phyloP scores from a whole-genome alignment of 2,329 filamentous ascomycete genomes.

The Juglanconis sp. region DNA sequence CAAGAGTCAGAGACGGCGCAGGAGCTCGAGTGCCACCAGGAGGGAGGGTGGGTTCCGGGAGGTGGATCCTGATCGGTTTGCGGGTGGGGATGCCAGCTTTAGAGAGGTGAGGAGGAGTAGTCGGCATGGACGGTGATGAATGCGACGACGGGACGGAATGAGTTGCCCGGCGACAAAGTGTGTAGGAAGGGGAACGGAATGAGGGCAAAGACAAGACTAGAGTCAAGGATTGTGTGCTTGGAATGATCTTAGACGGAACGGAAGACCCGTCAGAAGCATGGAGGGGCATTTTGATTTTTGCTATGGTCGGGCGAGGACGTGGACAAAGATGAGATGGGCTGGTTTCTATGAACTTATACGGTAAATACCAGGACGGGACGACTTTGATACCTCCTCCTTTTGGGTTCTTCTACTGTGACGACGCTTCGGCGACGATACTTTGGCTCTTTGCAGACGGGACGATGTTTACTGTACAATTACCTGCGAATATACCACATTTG shows the following conservation, averaged over 20 bases:
- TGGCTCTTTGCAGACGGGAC: not conserved
- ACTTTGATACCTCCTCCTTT: slow-evolving; percentile 10
- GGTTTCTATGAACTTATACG: not conserved
- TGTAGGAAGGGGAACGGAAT: not conserved
- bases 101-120: slow-evolving; percentile 32
- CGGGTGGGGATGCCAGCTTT: slow-evolving; percentile 27
- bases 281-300: not conserved
- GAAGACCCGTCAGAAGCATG: not conserved
- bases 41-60: slow-evolving; percentile 27
- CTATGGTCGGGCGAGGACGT: not conserved
- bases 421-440: not conserved
- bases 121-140: slow-evolving; percentile 26
- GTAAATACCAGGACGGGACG: not conserved
- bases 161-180: not conserved
- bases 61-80: slow-evolving; percentile 30
- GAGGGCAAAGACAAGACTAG: not conserved
- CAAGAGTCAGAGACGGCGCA: slow-evolving; percentile 21
- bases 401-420: not conserved
- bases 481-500: not conserved
- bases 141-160: slow-evolving; percentile 4
- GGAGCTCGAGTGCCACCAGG: slow-evolving; percentile 22
- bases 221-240: not conserved
- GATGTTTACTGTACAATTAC: not conserved
- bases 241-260: not conserved
- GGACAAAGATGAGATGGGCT: not conserved